phyloP scores from a whole-genome alignment of 2,329 filamentous ascomycete species.

The Xylaria sp. region DNA sequence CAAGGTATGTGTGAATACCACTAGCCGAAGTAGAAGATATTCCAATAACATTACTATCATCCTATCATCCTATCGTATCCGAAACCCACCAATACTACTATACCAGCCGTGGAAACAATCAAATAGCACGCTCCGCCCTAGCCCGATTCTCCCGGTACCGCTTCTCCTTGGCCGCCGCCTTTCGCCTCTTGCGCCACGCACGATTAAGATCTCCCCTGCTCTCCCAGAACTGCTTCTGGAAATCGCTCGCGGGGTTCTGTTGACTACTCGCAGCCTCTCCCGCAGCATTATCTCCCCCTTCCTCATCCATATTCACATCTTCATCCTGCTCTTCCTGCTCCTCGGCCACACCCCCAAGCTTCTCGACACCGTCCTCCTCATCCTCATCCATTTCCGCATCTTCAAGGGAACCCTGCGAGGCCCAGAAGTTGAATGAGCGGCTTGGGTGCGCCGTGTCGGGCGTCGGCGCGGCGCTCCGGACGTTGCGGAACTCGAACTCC shows the following conservation, averaged over 20 bases:
- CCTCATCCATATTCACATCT: conserved; percentile 28
- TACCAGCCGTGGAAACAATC: conserved; percentile 1
- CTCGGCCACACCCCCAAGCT: conserved; percentile 47
- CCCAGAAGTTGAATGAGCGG: conserved; percentile 66
- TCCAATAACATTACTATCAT: conserved; percentile 7
- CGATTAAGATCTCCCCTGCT: conserved; percentile 68
- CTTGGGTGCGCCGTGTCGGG: conserved; percentile 86
- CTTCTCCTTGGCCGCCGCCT: conserved; percentile 69
- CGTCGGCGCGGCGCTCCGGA: conserved; percentile 91
- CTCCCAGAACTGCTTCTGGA: conserved; percentile 72
- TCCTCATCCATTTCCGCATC: conserved; percentile 45
- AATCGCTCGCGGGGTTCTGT: conserved; percentile 51
- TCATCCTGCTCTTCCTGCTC: conserved; percentile 44
- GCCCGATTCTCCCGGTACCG: conserved; percentile 69
- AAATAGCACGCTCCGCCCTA: conserved; percentile 52
- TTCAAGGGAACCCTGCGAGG: conserved; percentile 39
- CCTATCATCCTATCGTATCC: background rate
- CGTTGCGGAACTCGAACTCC: conserved; percentile 74
- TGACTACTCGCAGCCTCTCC: too few relatives aligned
- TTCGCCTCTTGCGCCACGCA: conserved; percentile 69
- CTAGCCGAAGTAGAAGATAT: background rate
- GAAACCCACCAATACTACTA: too few relatives aligned
- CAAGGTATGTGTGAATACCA: background rate
- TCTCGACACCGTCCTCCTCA: conserved; percentile 44
- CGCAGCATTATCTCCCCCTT: conserved; percentile 16